phyloP scores from a whole-genome alignment of 2,329 filamentous ascomycete genomes.

The Calonectria hongkongensis region DNA sequence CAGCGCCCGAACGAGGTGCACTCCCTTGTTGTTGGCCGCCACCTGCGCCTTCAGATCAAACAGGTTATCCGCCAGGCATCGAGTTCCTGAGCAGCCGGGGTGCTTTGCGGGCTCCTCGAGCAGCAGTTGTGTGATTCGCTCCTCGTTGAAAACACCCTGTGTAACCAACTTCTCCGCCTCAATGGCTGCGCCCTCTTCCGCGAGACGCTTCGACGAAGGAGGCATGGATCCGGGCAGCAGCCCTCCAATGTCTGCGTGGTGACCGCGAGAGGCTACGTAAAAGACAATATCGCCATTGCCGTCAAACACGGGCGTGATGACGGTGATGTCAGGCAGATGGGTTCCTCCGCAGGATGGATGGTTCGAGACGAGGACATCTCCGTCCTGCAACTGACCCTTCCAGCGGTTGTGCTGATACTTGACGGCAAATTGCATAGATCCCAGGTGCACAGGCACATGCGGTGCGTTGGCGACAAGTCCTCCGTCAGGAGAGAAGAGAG shows the following conservation, averaged over 20 bases:
- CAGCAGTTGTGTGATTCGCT: slow-evolving; percentile 82
- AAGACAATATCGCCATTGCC: slow-evolving; percentile 58
- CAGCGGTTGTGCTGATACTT: slow-evolving; percentile 82
- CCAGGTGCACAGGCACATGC: slow-evolving; percentile 84
- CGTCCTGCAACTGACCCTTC: slow-evolving; percentile 65
- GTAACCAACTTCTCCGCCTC: slow-evolving; percentile 83
- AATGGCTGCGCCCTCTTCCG: slow-evolving; percentile 79
- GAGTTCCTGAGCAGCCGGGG: slow-evolving; percentile 85
- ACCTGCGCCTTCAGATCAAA: slow-evolving; percentile 92
- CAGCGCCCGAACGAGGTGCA: slow-evolving; percentile 81
- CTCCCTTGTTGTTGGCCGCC: slow-evolving; percentile 90
- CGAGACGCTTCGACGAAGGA: slow-evolving; percentile 80
- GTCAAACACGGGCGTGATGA: slow-evolving; percentile 75
- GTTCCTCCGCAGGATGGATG: slow-evolving; percentile 60
- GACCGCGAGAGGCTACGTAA: slow-evolving; percentile 56
- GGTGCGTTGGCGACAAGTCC: slow-evolving; percentile 85
- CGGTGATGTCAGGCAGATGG: slow-evolving; percentile 66
- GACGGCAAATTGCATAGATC: slow-evolving; percentile 87
- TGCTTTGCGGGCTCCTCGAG: slow-evolving; percentile 84
- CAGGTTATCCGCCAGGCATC: slow-evolving; percentile 88
- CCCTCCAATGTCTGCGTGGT: slow-evolving; percentile 77
- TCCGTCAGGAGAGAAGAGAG: slow-evolving; percentile 84
- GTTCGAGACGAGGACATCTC: slow-evolving; percentile 62
- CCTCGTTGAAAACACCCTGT: slow-evolving; percentile 86
- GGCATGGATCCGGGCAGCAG: slow-evolving; percentile 91